Evolutionary conservation across 352 stramenopile genomes (phyloP).

Genomic region (Thalassiosira hispida): DNA sequence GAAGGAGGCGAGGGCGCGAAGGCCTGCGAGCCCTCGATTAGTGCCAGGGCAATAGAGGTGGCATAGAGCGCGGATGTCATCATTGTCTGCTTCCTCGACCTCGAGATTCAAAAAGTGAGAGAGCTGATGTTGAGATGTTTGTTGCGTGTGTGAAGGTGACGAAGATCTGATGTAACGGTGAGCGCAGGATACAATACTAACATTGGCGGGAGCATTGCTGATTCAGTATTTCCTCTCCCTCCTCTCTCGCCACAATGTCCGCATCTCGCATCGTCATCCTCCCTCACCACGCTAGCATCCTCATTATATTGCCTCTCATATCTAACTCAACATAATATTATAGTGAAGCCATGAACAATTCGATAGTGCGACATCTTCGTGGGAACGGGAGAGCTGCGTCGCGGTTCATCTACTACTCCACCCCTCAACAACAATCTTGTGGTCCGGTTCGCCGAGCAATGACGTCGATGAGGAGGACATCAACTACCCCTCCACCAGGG

Average conservation of each 20-base stretch:
- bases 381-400: not conserved
- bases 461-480: not conserved
- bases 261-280: not conserved
- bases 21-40: not conserved
- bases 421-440: not conserved
- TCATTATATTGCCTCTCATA: not conserved
- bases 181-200: too few species aligned
- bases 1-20: not conserved
- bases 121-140: too few species aligned
- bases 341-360: constrained; percentile 2
- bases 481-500: not conserved
- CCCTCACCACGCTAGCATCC: not conserved
- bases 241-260: not conserved
- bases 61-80: not conserved
- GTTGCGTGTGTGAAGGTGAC: too few species aligned
- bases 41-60: constrained; percentile 4
- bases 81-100: not conserved
- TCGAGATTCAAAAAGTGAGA: too few species aligned
- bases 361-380: not conserved
- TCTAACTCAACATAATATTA: too few species aligned
- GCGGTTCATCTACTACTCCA: not conserved
- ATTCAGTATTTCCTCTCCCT: not conserved
- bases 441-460: not conserved
- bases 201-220: not conserved
- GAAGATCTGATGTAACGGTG: too few species aligned